Percentiles rank a stretch among this genome's conserved stretches.
Conservation (phyloP, 768 basidiomycete genomes). For the Nidularia sp. region DNA sequence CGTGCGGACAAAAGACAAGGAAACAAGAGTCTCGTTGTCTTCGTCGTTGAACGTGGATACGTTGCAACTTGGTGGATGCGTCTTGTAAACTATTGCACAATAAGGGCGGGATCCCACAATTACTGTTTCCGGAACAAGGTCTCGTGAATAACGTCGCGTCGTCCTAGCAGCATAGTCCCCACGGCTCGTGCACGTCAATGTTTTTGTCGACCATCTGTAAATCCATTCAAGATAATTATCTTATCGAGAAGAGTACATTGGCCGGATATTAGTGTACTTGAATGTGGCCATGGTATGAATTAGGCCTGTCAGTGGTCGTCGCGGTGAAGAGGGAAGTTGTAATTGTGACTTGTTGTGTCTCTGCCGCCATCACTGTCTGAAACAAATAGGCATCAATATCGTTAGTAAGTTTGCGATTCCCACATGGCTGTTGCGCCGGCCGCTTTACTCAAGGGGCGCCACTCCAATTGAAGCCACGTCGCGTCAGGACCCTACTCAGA, state of each 20-base stretch:
- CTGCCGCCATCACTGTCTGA: neutral
- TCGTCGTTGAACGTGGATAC: neutral
- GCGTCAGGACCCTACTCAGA: no score
- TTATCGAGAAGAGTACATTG: no score
- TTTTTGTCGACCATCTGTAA: neutral
- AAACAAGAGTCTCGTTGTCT: neutral
- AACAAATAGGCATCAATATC: neutral
- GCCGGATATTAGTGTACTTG: no score
- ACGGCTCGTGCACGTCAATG: neutral
- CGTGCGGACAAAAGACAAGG: neutral
- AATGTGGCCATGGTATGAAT: no score
- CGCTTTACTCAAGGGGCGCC: no score
- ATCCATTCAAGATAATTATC: no score
- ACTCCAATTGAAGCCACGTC: no score
- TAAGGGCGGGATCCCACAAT: neutral
- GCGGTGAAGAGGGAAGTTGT: neutral
- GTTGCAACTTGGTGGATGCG: neutral
- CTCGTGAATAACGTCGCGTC: neutral
- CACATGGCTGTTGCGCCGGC: no score
- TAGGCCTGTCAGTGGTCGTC: no score
- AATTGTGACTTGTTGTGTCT: neutral
- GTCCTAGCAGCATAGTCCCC: neutral
- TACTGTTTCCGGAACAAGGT: neutral
- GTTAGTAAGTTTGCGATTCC: no score
- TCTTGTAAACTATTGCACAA: neutral